Base-by-base conservation (phyloP, 192 early-diverging fungal genomes). In the Podila minutissima region DNA sequence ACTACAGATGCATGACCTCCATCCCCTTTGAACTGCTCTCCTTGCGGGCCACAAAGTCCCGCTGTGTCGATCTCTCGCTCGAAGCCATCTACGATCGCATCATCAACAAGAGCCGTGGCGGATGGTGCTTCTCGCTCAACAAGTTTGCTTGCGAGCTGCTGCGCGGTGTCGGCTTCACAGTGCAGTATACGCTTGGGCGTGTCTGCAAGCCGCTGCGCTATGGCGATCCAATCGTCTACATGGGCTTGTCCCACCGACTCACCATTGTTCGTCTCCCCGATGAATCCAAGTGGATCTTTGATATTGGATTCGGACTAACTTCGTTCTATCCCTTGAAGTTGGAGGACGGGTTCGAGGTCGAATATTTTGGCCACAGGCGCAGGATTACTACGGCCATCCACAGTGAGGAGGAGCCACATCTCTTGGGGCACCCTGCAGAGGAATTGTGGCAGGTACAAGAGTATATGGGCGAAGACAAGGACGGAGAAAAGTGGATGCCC, bases 71-170 rank as follows among this genome's bases (percentile, higher is more conserved):
- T n/a, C 67, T 74, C 50, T 41, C 65, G 0, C 66, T 68, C 3
- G 49, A 74, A 4, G 73, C 59, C 20, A 74, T 74, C 29, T 74
- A 68, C 48, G 60, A 74, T 38, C 73, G 73, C 9, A 26, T 67
- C 12, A 29, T 74, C 49, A 67, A 62, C 59, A 48, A 74, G 24
- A 58, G 29, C 48, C 73, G 73, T 9, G 73, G 73, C n/a, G 73
- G 73, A 48, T 74, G 73, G 73, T 74, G 73, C 35, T 74, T 74
- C 35, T 74, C 73, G 9, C 66, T 74, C 51, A 74, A 74, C 59
- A 24, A 48, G 17, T 50, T 74, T 24, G 65, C 50, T 1, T 68
- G 20, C 20, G 73, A 74, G 51, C 59, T 74, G 4, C 51, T 74
- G 7, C 66, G 20, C 8, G 59, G 33, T 19, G 17, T 74, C 33